phyloP scores from a whole-genome alignment of 306 rosid genomes.

The Prunus mume region DNA sequence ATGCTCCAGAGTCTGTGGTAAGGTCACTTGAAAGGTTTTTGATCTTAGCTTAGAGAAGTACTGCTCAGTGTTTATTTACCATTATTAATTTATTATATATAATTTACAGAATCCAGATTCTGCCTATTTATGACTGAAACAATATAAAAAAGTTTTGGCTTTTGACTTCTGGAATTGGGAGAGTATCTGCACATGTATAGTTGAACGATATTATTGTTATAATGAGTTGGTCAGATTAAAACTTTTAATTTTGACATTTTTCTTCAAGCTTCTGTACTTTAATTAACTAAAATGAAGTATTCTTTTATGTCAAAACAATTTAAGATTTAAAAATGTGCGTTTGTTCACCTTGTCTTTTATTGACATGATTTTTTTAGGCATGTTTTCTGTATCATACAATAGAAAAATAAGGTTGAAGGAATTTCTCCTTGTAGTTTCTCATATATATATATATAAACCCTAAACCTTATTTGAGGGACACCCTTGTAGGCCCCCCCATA shows the following conservation, averaged over 20 bases:
- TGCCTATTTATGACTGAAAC: not conserved
- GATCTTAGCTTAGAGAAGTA: constrained; percentile 4
- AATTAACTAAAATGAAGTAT: not conserved
- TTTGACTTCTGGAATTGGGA: not conserved
- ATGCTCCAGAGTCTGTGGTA: constrained; percentile 97
- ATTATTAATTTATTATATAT: not conserved
- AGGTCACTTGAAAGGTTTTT: constrained; percentile 4
- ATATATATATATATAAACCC: too few species aligned
- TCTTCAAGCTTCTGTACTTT: not conserved
- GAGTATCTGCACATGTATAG: not conserved
- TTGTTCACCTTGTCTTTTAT: not conserved
- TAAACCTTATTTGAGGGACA: too few species aligned
- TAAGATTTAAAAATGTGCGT: not conserved
- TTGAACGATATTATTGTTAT: not conserved
- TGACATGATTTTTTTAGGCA: not conserved
- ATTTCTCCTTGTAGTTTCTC: not conserved
- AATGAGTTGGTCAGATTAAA: not conserved
- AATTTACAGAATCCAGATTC: constrained; percentile 13
- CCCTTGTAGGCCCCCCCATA: too few species aligned
- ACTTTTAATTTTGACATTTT: not conserved
- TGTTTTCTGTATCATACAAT: not conserved
- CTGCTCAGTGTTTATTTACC: not conserved
- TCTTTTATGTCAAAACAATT: not conserved
- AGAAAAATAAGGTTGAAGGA: not conserved
- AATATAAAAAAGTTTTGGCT: not conserved